These are phyloP conservation scores for Penicillium malachiteum DNA, from an alignment of 495 filamentous ascomycete genomes.

Conservation along the genomic window DNA sequence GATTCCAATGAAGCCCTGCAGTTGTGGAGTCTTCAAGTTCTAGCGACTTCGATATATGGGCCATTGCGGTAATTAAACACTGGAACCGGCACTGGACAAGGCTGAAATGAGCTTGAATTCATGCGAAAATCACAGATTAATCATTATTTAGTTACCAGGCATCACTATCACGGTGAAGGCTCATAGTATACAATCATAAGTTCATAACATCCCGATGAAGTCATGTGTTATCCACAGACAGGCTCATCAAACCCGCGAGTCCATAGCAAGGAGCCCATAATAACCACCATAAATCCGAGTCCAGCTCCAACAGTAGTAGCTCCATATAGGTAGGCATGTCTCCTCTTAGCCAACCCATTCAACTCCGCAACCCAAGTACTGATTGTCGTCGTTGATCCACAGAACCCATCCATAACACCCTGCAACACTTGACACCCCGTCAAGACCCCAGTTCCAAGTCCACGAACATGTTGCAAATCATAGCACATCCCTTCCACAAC, in stretches of 20 bases:
- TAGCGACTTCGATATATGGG: too few relatives aligned
- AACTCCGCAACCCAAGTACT: slow-evolving; percentile 89
- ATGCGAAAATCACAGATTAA: too few relatives aligned
- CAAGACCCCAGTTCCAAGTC: slow-evolving; percentile 23
- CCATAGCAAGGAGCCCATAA: slow-evolving; percentile 83
- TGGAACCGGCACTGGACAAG: too few relatives aligned
- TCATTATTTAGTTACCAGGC: too few relatives aligned
- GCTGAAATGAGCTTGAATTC: too few relatives aligned
- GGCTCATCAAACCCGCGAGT: slow-evolving; percentile 57
- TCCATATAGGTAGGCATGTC: slow-evolving; percentile 77
- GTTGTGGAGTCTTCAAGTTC: too few relatives aligned
- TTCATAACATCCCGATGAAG: too few relatives aligned
- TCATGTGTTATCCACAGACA: slow-evolving; percentile 40
- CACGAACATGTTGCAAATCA: slow-evolving; percentile 63
- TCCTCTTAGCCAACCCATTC: slow-evolving; percentile 56
- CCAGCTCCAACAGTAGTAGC: slow-evolving; percentile 60
- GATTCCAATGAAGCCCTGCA: too few relatives aligned
- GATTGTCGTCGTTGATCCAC: slow-evolving; percentile 87
- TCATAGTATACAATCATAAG: too few relatives aligned
- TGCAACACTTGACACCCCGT: slow-evolving; percentile 78
- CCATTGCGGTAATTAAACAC: too few relatives aligned
- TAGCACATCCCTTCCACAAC: slow-evolving; percentile 62
- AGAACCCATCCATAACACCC: slow-evolving; percentile 88
- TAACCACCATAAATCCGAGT: slow-evolving; percentile 64
- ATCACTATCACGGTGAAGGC: too few relatives aligned